Evolutionary conservation across 2,329 filamentous ascomycete genomes (phyloP), one percentile per base, ranked within the genome.

Genomic region (Arthrocladium fulminans): DNA sequence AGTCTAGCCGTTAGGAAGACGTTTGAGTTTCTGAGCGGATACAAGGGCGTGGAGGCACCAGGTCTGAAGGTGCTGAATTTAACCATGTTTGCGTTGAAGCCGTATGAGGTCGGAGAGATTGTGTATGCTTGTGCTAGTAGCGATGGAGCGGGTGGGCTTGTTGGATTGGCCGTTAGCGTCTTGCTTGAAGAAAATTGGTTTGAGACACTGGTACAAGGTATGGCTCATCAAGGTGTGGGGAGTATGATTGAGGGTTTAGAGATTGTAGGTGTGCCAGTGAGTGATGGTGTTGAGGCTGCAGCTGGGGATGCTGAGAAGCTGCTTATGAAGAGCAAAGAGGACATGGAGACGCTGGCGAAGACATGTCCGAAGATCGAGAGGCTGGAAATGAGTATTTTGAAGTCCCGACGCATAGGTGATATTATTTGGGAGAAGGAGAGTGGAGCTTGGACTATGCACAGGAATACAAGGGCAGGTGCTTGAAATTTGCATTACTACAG

Each of bases 361-460:
- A 53, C 49, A 7, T 50, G 49, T 39, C 48, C 48, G 3, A 51
- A 50, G 30, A 38, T 57, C 27, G 47, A 27, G 4, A 54, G 52
- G 39, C 35, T 56, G 17, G 54, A 53, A 6, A 55, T 55, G 55
- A 56, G 47, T 38, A 50, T 57, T 30, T 44, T 57, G 38, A 54
- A 57, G 50, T 52, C 53, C 30, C 51, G 43, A 44, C 54, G 40
- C 45, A 54, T 52, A 34, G 51, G 51, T 25, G 49, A 50, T 22
- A 52, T 54, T 23, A 32, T 52, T 12, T 57, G 49, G 38, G 10
- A 48, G 6, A 54, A 50, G 44, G 54, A 55, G 10, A 39, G 45
- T 2, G 53, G 34, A 1, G 15, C 25, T 2, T 57, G 55, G 54
- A 47, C 17, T 10, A 46, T 45, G 25, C 39, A 50, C n/a, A 37